Evolutionary conservation across 1,139 yeast genomes (phyloP).

Genomic region (Barnettozyma hawaiiensis): DNA sequence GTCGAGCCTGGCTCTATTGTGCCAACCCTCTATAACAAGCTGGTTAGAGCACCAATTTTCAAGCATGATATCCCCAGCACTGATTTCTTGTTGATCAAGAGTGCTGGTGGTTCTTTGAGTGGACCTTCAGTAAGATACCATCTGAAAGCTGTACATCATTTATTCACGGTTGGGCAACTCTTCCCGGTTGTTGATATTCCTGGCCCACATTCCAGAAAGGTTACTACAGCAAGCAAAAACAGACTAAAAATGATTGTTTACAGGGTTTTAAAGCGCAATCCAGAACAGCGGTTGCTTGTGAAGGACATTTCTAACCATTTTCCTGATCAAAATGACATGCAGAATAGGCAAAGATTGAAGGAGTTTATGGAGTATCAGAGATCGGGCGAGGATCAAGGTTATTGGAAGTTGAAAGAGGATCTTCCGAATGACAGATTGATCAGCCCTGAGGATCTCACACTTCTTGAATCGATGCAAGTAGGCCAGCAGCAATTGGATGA

Average conservation of each 20-base stretch:
- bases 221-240: constrained; percentile 87
- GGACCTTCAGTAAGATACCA: constrained; percentile 42
- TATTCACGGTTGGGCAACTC: constrained; percentile 87
- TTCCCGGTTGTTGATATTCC: constrained; percentile 94
- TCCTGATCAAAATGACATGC: constrained; percentile 97
- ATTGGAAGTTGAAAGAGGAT: constrained; percentile 83
- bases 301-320: constrained; percentile 88
- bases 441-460: constrained; percentile 84
- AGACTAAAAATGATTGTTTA: constrained; percentile 91
- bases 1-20: constrained; percentile 93
- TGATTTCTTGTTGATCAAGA: constrained; percentile 75
- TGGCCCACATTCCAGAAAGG: constrained; percentile 96
- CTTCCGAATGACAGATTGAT: constrained; percentile 80
- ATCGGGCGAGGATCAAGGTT: constrained; percentile 92
- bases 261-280: constrained; percentile 74
- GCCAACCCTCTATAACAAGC: constrained; percentile 87
- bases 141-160: constrained; percentile 60
- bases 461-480: constrained; percentile 88
- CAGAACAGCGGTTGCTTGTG: constrained; percentile 72
- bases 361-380: constrained; percentile 98
- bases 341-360: constrained; percentile 87
- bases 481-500: constrained; percentile 85
- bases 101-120: constrained; percentile 63
- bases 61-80: constrained; percentile 74
- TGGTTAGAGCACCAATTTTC: constrained; percentile 90